Conservation (phyloP, 2,329 filamentous ascomycete genomes). For the Penicillium oxalicum region DNA sequence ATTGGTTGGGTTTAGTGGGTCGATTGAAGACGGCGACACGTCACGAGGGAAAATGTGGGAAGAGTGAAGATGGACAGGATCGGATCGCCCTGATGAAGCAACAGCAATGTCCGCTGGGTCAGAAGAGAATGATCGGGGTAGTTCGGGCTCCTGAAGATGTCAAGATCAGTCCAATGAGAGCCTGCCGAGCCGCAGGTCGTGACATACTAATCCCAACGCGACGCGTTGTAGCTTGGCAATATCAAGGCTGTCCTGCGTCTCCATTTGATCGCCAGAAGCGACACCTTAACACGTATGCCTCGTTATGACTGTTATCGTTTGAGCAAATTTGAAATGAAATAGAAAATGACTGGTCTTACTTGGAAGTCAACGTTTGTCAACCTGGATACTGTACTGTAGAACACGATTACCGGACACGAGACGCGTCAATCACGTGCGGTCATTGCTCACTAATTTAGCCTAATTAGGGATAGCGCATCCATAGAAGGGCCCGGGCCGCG, state of each 20-base stretch:
- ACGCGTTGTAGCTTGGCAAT: slow-evolving; percentile 37
- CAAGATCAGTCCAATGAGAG: slow-evolving; percentile 26
- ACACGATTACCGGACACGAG: slow-evolving; percentile 20
- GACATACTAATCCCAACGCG: slow-evolving; percentile 37
- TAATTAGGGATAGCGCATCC: slow-evolving; percentile 11
- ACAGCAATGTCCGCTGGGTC: slow-evolving; percentile 8
- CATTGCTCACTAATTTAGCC: slow-evolving; percentile 22
- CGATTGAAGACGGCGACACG: slow-evolving; percentile 7
- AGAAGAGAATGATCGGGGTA: slow-evolving; percentile 20
- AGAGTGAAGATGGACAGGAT: not conserved
- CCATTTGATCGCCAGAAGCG: slow-evolving; percentile 20
- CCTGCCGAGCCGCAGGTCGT: slow-evolving; percentile 23
- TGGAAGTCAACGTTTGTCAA: not conserved
- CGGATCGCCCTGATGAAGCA: not conserved
- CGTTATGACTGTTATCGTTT: too few relatives aligned
- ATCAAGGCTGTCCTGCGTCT: slow-evolving; percentile 39
- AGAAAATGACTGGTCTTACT: too few relatives aligned
- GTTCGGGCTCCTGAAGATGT: slow-evolving; percentile 26
- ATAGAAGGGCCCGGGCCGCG: too few relatives aligned
- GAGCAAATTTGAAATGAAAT: too few relatives aligned
- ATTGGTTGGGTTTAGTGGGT: slow-evolving; percentile 8
- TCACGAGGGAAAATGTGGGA: slow-evolving; percentile 6
- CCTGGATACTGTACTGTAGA: slow-evolving; percentile 2
- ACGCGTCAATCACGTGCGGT: slow-evolving; percentile 27
- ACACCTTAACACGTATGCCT: too few relatives aligned